phyloP scores from a whole-genome alignment of 2,329 filamentous ascomycete species.

The Pyrenophora teres region DNA sequence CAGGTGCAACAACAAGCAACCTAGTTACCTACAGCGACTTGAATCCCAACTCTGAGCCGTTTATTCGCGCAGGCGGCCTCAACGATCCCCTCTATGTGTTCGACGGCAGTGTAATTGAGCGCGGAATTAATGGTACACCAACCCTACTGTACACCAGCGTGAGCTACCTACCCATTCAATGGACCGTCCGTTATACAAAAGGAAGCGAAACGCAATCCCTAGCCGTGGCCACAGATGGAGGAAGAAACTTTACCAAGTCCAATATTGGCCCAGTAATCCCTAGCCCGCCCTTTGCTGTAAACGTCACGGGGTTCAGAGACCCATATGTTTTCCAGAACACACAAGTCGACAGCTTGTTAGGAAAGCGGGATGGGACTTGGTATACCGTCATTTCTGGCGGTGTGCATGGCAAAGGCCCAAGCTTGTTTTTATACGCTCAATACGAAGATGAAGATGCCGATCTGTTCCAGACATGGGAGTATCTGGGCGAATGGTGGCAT shows the following conservation, averaged over 20 bases:
- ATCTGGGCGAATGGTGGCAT: conserved; percentile 49
- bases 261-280: conserved; percentile 48
- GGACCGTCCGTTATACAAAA: conserved; percentile 53
- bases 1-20: conserved; percentile 46
- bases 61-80: conserved; percentile 44
- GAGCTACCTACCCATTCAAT: conserved; percentile 53
- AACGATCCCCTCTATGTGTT: conserved; percentile 55
- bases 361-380: conserved; percentile 44
- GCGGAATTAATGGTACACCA: conserved; percentile 51
- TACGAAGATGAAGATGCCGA: conserved; percentile 30
- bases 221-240: conserved; percentile 49
- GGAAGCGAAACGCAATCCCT: conserved; percentile 55
- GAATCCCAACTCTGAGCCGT: conserved; percentile 33
- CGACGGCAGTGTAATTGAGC: conserved; percentile 53
- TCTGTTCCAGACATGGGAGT: conserved; percentile 48
- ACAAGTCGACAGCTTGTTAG: conserved; percentile 44
- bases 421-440: conserved; percentile 50
- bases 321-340: conserved; percentile 51
- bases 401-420: conserved; percentile 47
- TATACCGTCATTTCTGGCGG: conserved; percentile 50
- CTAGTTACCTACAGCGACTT: conserved; percentile 51
- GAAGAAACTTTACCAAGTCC: conserved; percentile 50
- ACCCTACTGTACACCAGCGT: conserved; percentile 55
- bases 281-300: conserved; percentile 47
- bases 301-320: conserved; percentile 53